phyloP scores from a whole-genome alignment of 2,329 filamentous ascomycete genomes.

The Colletotrichum sansevieriae region DNA sequence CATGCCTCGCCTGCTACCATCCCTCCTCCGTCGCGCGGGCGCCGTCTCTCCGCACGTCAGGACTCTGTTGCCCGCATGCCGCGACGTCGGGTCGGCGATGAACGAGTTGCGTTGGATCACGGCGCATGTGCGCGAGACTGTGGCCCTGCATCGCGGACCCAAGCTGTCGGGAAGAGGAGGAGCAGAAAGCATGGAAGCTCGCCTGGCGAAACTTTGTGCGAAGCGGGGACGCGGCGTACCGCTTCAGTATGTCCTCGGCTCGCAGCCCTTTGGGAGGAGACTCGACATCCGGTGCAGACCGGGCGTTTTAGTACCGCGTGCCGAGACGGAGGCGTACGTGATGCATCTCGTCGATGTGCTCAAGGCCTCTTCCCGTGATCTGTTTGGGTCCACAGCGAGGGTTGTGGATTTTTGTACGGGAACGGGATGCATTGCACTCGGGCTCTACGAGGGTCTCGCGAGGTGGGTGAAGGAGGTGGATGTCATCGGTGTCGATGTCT shows the following conservation, averaged over 20 bases:
- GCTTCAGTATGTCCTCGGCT: conserved; percentile 89
- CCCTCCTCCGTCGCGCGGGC: conserved; percentile 67
- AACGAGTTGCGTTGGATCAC: conserved; percentile 82
- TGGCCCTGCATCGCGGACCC: not conserved
- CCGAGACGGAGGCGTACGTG: conserved; percentile 80
- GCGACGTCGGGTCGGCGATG: conserved; percentile 71
- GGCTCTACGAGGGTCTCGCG: conserved; percentile 74
- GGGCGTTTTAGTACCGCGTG: conserved; percentile 88
- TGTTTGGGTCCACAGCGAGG: conserved; percentile 55
- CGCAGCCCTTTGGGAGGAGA: conserved; percentile 83
- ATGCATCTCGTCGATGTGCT: conserved; percentile 64
- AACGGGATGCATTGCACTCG: conserved; percentile 88
- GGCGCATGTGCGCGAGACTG: conserved; percentile 61
- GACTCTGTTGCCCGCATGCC: conserved; percentile 72
- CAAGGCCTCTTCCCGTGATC: conserved; percentile 43
- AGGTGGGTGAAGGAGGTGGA: conserved; percentile 56
- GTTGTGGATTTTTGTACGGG: conserved; percentile 92
- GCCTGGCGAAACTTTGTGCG: conserved; percentile 56
- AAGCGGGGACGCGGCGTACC: conserved; percentile 75
- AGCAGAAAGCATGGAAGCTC: conserved; percentile 1
- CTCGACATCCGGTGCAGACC: conserved; percentile 81
- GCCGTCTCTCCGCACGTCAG: conserved; percentile 68
- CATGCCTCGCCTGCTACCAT: conserved; percentile 75
- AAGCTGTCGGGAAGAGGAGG: not conserved
- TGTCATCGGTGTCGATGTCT: conserved; percentile 82